These are phyloP conservation scores for Condylostoma magnum DNA, from an alignment of 169 alveolate species.

Conservation along the genomic window DNA sequence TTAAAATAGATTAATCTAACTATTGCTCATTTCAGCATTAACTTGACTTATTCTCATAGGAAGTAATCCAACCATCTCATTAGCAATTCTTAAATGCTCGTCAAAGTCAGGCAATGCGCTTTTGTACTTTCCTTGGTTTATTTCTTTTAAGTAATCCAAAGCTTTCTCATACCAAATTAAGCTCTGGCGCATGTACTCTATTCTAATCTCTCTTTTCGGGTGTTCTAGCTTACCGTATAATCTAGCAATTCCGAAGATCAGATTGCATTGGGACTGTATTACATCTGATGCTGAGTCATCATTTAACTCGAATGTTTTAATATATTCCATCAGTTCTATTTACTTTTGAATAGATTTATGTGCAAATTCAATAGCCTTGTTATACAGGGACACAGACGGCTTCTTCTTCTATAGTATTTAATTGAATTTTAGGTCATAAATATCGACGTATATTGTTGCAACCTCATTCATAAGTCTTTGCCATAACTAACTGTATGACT, in stretches of 20 bases:
- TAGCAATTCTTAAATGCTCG: slow-evolving; percentile 53
- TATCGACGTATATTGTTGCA: slow-evolving; percentile 58
- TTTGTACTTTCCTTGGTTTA: slow-evolving; percentile 39
- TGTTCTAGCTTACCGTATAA: slow-evolving; percentile 42
- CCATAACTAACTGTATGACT: slow-evolving; percentile 57
- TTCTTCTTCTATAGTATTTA: slow-evolving; percentile 38
- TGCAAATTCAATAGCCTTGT: slow-evolving; percentile 58
- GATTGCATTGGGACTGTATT: slow-evolving; percentile 43
- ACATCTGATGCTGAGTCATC: slow-evolving; percentile 34
- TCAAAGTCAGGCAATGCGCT: slow-evolving; percentile 38
- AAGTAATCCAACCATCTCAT: slow-evolving; percentile 65
- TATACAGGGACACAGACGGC: slow-evolving; percentile 47
- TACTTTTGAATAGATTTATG: slow-evolving; percentile 34
- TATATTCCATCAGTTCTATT: slow-evolving; percentile 46
- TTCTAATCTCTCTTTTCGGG: slow-evolving; percentile 41
- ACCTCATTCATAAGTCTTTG: slow-evolving; percentile 66
- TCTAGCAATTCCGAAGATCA: slow-evolving; percentile 56
- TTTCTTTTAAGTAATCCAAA: slow-evolving; percentile 35
- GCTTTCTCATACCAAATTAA: slow-evolving; percentile 47
- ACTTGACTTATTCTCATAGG: slow-evolving; percentile 67
- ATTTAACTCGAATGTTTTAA: slow-evolving; percentile 40
- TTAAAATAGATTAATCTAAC: too few species aligned
- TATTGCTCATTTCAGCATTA: slow-evolving; percentile 18
- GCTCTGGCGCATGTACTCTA: slow-evolving; percentile 45
- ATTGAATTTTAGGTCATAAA: slow-evolving; percentile 70